These are phyloP conservation scores for Aspergillus asperescens DNA, from an alignment of 495 filamentous ascomycete species.

Conservation along the genomic window DNA sequence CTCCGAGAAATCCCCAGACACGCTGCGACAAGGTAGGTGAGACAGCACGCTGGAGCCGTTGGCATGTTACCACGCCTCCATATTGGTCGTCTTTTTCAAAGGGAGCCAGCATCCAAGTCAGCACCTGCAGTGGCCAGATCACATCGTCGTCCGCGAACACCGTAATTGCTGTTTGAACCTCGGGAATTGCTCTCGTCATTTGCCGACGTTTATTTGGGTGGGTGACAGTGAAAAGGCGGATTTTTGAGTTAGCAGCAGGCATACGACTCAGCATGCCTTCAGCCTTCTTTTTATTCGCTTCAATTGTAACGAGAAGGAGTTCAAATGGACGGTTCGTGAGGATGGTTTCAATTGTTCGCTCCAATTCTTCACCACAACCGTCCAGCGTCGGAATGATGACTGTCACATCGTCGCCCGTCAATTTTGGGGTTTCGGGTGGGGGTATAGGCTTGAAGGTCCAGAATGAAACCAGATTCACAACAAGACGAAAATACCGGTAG, in stretches of 20 bases:
- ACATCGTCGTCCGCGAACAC: slow-evolving; percentile 88
- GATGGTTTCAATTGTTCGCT: slow-evolving; percentile 55
- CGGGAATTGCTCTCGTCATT: slow-evolving; percentile 73
- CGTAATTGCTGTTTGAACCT: slow-evolving; percentile 67
- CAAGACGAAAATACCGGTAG: slow-evolving; percentile 60
- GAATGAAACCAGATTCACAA: slow-evolving; percentile 61
- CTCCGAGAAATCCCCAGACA: slow-evolving; percentile 72
- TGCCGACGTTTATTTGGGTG: slow-evolving; percentile 80
- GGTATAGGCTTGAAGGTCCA: slow-evolving; percentile 59
- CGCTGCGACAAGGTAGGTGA: slow-evolving; percentile 50
- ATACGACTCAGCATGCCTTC: slow-evolving; percentile 48
- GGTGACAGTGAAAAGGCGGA: slow-evolving; percentile 48
- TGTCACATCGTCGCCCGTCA: slow-evolving; percentile 65
- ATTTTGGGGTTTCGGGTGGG: slow-evolving; percentile 55
- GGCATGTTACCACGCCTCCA: slow-evolving; percentile 78
- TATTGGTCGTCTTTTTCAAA: slow-evolving; percentile 68
- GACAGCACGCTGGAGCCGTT: slow-evolving; percentile 64
- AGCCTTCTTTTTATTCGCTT: slow-evolving; percentile 54
- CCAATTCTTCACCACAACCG: slow-evolving; percentile 53
- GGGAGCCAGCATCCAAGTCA: slow-evolving; percentile 79
- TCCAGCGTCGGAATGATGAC: slow-evolving; percentile 69
- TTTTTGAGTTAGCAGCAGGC: slow-evolving; percentile 46
- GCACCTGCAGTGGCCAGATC: slow-evolving; percentile 68
- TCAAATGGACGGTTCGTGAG: slow-evolving; percentile 52
- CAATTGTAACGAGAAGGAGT: slow-evolving; percentile 60